Evolutionary conservation across 441 rosid genomes (phyloP).

Genomic region (Erodium trifolium): DNA sequence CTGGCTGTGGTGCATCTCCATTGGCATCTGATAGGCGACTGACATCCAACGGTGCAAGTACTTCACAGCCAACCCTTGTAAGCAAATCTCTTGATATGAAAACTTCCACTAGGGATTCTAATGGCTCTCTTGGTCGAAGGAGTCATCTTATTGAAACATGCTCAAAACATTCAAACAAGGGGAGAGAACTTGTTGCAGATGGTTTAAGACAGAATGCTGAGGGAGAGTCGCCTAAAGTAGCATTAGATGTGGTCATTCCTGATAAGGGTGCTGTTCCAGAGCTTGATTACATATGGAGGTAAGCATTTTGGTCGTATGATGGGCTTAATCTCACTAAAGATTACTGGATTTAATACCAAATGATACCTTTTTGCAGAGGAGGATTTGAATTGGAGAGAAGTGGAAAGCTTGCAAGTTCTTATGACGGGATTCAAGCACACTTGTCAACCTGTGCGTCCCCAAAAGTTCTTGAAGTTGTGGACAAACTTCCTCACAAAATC

Average conservation of each 20-base stretch:
- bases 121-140: slow-evolving; percentile 8
- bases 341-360: not conserved
- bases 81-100: slow-evolving; percentile 12
- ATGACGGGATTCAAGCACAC: slow-evolving; percentile 29
- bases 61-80: not conserved
- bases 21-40: slow-evolving; percentile 9
- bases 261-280: slow-evolving; percentile 23
- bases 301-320: slow-evolving; percentile 3
- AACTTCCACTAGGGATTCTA: slow-evolving; percentile 7
- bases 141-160: slow-evolving; percentile 7
- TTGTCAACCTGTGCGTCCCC: slow-evolving; percentile 21
- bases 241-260: slow-evolving; percentile 10
- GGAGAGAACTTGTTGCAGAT: slow-evolving; percentile 4
- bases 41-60: slow-evolving; percentile 8
- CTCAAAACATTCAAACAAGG: slow-evolving; percentile 10
- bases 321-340: not conserved
- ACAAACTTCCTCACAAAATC: slow-evolving; percentile 24
- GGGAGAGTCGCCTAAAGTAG: slow-evolving; percentile 1
- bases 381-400: slow-evolving; percentile 24
- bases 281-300: slow-evolving; percentile 25
- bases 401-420: slow-evolving; percentile 17
- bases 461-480: slow-evolving; percentile 26
- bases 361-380: slow-evolving; percentile 23
- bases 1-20: not conserved
- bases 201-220: slow-evolving; percentile 15